These are phyloP conservation scores for Eucalyptus curtisii DNA, from an alignment of 345 rosid genomes.

Conservation along the genomic window DNA sequence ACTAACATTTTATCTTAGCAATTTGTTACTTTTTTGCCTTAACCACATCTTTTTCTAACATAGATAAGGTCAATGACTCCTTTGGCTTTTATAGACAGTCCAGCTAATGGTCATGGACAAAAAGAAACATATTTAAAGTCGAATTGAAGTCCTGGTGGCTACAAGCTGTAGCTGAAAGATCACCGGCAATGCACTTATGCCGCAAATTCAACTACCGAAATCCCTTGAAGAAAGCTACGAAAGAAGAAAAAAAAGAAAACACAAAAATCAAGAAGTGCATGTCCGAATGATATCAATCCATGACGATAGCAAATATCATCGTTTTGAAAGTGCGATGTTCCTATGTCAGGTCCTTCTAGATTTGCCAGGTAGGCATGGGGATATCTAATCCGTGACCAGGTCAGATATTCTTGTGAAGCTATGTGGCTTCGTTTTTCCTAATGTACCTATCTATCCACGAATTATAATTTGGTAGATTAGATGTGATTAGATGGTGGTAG, in stretches of 20 bases:
- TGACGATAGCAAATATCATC: not conserved
- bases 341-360: not conserved
- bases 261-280: not conserved
- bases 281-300: not conserved
- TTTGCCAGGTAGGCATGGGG: not conserved
- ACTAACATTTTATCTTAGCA: not conserved
- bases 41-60: not conserved
- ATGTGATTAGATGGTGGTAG: not conserved
- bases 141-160: not conserved
- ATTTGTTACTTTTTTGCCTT: not conserved
- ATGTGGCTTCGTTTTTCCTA: not conserved
- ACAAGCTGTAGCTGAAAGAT: not conserved
- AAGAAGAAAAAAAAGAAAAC: not conserved
- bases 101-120: not conserved
- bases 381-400: not conserved
- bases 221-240: not conserved
- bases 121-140: not conserved
- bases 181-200: not conserved
- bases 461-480: not conserved
- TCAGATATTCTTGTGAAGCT: accelerated
- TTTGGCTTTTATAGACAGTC: not conserved
- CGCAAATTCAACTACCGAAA: not conserved
- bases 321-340: not conserved
- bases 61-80: not conserved
- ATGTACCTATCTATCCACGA: not conserved